Evolutionary conservation across 306 rosid species (phyloP), one percentile per base, ranked within the genome.

Genomic region (Quercus dentata): DNA sequence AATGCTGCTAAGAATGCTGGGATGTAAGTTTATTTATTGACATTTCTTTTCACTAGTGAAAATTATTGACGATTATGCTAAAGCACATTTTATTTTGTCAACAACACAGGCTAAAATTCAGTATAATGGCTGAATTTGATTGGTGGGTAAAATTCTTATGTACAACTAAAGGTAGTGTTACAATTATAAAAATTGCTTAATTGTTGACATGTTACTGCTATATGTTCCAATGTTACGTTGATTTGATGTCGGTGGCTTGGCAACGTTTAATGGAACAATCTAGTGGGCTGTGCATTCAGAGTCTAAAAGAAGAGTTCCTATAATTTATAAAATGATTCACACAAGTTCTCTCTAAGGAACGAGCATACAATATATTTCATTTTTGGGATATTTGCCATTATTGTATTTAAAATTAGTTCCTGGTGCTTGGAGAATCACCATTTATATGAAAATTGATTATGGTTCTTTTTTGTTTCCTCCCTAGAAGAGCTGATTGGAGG

Each of bases 1-100:
- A 92, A 67, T 63, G 97, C 91, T 31, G 98, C 99, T 59, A 93
- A 93, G 80, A 93, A 89, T 90, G 94, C 97, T 41, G 96, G 97
- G 83, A 91, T 93, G 98, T 95, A 84, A 92, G 99, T 87, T 54
- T 69, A 38, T 52, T 82, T 12, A 14, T 62, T 75, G 52, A 71
- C 70, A 54, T 33, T 80, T 71, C 56, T 27, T 18, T 68, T 76
- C 62, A 19, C 59, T 13, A 61, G 56, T 65, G 73, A 69, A 17
- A 75, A 67, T 44, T 46, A 19, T 69, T 49, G 15, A 17, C 4
- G 30, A 21, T 27, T 69, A 27, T 73, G 44, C 74, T 65, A 0
- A 18, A 1, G 23, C 15, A 69, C 11, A 33, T 6, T 72, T 64
- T 12, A 77, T 4, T 59, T 69, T 78, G 41, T 75, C 72, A 30